These are phyloP conservation scores for Verticillium nubilum DNA, from an alignment of 2,329 filamentous ascomycete genomes.

Conservation along the genomic window DNA sequence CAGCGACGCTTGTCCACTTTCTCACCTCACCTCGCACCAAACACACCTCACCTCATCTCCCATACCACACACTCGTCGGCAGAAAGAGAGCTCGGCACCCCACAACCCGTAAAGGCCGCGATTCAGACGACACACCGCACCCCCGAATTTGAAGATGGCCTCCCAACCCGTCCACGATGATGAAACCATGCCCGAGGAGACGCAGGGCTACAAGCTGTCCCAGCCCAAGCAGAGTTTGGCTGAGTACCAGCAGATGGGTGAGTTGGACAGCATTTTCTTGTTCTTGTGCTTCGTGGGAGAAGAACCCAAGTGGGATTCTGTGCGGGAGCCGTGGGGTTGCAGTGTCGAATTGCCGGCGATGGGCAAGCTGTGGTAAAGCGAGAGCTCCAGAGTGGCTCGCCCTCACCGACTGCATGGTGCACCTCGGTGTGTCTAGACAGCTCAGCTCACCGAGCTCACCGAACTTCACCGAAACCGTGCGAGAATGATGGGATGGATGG, in stretches of 20 bases:
- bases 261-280: slow-evolving; percentile 29
- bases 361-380: neutral
- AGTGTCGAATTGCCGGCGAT: neutral
- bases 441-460: neutral
- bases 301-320: neutral
- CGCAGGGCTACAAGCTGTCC: slow-evolving; percentile 94
- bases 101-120: neutral
- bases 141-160: slow-evolving; percentile 48
- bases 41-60: neutral
- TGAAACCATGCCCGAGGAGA: slow-evolving; percentile 80
- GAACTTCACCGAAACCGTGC: neutral
- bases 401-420: neutral
- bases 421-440: neutral
- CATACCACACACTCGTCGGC: neutral
- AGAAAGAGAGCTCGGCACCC: neutral
- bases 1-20: neutral
- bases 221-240: slow-evolving; percentile 95
- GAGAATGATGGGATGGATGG: neutral
- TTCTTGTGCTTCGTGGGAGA: neutral
- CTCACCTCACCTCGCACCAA: neutral
- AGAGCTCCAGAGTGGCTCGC: neutral
- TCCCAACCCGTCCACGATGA: slow-evolving; percentile 52
- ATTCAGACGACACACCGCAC: neutral
- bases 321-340: neutral
- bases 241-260: slow-evolving; percentile 91